Base-by-base conservation (phyloP, 345 rosid genomes). In the Sonneratia alba region DNA sequence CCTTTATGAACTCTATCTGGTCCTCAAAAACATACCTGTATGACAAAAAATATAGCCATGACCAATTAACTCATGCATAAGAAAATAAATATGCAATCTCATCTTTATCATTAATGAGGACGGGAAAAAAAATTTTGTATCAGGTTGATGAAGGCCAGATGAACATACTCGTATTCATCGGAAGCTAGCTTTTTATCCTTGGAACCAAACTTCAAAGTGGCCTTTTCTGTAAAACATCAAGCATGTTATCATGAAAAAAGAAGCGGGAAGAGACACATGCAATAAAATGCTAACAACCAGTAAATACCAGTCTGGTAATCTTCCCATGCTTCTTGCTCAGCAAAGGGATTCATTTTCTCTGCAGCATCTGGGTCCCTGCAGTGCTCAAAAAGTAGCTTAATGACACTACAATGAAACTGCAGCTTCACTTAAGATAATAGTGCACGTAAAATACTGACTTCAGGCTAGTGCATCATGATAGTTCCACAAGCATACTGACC, bases 261-360 rank as follows among this genome's bases (percentile, higher is more conserved):
- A 73, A 72, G 57, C 62, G 49, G 40, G 18, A 48, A 74, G 55
- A 10, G 22, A 74, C 13, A 38, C 12, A 21, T 67, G 11, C 16
- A 22, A 22, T 2, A 68, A 68, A 68, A 45, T 45, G 24, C 59
- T 56, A 59, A 56, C 18, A 65, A 32, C 69, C 32, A 45, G 74
- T 59, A 55, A 36, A 79, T 80, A 89, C 98, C 96, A 84, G 90
- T 95, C 81, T 95, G 99, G 83, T 90, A 84, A 65, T 95, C 99
- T 86, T 95, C 99, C 99, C 97, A 95, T 69, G 97, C 99, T 79
- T 95, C 98, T 83, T 94, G 98, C 78, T 94, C 99, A 9, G 92
- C 97, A 83, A 91, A 92, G 42, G 99, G 99, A 82, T 94, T 88
- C 99, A 92, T 94, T 80, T 92, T 95, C 16, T 92, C 97, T 45